Evolutionary conservation across 345 rosid genomes (phyloP), one percentile per base, ranked within the genome.

Genomic region (Excoecaria cochinchinensis): DNA sequence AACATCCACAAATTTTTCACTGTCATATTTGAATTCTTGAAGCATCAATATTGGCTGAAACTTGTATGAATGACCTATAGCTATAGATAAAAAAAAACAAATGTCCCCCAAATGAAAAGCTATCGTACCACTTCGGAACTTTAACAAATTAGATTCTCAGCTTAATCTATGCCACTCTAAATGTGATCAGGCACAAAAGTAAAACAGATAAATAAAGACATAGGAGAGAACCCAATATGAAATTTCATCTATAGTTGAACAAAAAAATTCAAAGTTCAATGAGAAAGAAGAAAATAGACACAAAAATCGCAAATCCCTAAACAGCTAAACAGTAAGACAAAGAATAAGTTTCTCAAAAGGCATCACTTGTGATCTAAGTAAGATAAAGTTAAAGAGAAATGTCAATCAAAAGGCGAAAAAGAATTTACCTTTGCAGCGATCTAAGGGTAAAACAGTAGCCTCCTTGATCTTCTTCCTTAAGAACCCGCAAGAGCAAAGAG

Each of bases 341-440:
- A 62, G 72, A 84, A 84, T 69, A 74, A 71, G 75, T 53, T 31
- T 61, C 44, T 44, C 36, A 42, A 64, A 78, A 76, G 82, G 97
- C 87, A 94, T 90, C 97, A 83, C 92, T 90, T 89, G 75, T 73
- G 84, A 87, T 82, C 83, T 83, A 92, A 92, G 96, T 74, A 89
- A 90, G 83, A 83, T 81, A 80, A 73, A 80, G 81, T 79, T 66
- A 81, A 79, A 83, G 79, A 84, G 74, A 79, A 79, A 77, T 72
- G 79, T 48, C 62, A 81, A 65, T 4, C 67, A 4, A 47, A 69
- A 39, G 52, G 52, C 39, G 22, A 63, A 60, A 77, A 79, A 68
- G 76, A 63, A 79, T 73, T 82, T 74, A 77, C 89, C 82, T 79
- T 64, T 36, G 64, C 39, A 56, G 63, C 71, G 70, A 74, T 47